Evolutionary conservation across 176 grass and related monocot species (phyloP).

Genomic region (Triticum dicoccoides): DNA sequence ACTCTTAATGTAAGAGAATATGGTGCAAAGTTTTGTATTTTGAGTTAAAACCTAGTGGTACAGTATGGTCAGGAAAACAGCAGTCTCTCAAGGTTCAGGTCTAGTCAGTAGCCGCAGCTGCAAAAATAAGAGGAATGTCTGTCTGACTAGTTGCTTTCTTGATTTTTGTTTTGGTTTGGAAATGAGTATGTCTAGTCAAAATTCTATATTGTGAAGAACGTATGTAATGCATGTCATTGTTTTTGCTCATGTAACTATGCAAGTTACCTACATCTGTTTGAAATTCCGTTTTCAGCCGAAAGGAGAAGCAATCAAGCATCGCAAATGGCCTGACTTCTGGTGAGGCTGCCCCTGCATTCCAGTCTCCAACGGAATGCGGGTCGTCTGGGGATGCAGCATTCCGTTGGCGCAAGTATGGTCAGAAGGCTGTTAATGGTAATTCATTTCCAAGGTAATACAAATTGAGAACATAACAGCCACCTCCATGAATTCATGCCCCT

Average conservation of each 20-base stretch:
- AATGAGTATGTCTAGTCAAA: not conserved
- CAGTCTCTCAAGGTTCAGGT: not conserved
- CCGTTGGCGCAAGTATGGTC: conserved; percentile 66
- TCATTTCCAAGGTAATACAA: conserved; percentile 48
- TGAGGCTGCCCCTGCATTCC: conserved; percentile 4
- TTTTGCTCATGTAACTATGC: not conserved
- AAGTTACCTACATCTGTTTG: not conserved
- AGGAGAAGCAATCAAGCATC: conserved; percentile 32
- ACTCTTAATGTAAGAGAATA: conserved; percentile 1
- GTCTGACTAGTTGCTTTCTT: not conserved
- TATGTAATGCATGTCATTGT: not conserved
- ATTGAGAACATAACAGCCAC: not conserved
- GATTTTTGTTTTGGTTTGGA: not conserved
- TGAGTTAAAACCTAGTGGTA: not conserved
- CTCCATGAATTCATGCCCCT: not conserved
- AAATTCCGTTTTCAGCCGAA: conserved; percentile 33
- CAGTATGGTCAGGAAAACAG: not conserved
- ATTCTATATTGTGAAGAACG: not conserved
- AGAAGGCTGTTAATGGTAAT: conserved; percentile 64
- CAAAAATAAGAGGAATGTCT: not conserved
- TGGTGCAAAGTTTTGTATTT: not conserved
- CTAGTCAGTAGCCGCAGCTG: not conserved
- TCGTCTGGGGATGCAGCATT: conserved; percentile 42
- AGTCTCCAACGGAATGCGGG: conserved; percentile 21
- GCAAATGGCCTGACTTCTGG: not conserved